Evolutionary conservation across 2,329 filamentous ascomycete species (phyloP).

Genomic region (Colletotrichum cordylinicola): DNA sequence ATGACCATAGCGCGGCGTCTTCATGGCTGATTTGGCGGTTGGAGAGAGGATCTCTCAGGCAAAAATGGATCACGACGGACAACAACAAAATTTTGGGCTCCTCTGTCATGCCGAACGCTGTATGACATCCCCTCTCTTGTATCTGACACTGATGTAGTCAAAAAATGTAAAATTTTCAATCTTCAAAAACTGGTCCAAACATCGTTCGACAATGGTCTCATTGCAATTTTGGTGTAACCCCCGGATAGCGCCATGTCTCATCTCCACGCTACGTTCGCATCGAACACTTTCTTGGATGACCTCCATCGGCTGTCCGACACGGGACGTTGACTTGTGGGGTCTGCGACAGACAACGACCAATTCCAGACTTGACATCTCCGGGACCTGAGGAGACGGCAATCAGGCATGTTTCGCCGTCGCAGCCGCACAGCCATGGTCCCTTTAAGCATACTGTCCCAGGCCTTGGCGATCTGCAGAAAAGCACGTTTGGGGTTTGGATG

Average conservation of each 20-base stretch:
- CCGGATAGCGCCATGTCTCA: not conserved
- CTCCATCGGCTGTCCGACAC: not conserved
- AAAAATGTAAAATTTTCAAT: not conserved
- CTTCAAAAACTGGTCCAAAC: not conserved
- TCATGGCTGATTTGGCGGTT: slow-evolving; percentile 24
- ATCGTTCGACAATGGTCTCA: not conserved
- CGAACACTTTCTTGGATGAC: not conserved
- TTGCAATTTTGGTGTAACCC: not conserved
- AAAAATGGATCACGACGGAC: slow-evolving; percentile 8
- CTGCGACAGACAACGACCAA: not conserved
- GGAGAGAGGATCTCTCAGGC: not conserved
- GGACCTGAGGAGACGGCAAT: not conserved
- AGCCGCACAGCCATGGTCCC: not conserved
- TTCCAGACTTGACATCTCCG: not conserved
- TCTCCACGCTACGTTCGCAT: not conserved
- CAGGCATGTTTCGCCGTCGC: not conserved
- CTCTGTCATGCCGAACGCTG: slow-evolving; percentile 23
- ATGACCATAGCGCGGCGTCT: slow-evolving; percentile 40
- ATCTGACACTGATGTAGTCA: slow-evolving; percentile 14
- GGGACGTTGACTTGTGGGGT: not conserved
- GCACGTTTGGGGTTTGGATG: not conserved
- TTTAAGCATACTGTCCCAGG: slow-evolving; percentile 1
- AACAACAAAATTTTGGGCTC: slow-evolving; percentile 5
- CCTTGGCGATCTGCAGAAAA: slow-evolving; percentile 1
- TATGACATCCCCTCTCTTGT: slow-evolving; percentile 47